Conservation (phyloP, 345 rosid genomes). For the Salix suchowensis region DNA sequence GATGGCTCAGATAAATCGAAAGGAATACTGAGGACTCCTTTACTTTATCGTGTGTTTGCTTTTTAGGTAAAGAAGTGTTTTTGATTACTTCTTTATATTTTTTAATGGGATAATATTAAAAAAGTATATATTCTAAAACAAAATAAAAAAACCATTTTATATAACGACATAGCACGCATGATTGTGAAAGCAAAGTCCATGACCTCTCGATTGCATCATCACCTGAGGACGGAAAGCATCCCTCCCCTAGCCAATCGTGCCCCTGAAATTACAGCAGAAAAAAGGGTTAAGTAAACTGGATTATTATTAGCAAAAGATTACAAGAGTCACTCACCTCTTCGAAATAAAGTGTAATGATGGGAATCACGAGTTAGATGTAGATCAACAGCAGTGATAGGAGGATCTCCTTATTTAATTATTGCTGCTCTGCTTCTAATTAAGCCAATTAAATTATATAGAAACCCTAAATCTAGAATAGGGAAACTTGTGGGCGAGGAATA, state of each 20-base stretch:
- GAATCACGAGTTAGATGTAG: neutral
- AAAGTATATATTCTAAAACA: too few relatives aligned
- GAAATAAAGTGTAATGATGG: neutral
- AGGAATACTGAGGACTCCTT: too few relatives aligned
- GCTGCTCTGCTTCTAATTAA: neutral
- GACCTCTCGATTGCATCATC: neutral
- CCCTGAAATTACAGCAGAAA: too few relatives aligned
- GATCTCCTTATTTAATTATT: neutral
- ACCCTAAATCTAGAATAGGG: neutral
- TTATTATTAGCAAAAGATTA: neutral
- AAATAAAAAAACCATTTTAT: too few relatives aligned
- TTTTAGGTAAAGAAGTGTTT: too few relatives aligned
- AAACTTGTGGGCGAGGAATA: constrained; percentile 33
- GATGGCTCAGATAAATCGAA: neutral
- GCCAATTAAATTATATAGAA: neutral
- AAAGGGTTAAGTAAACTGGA: neutral
- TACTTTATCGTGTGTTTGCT: too few relatives aligned
- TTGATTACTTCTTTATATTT: too few relatives aligned
- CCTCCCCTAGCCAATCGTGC: neutral
- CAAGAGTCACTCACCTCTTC: neutral
- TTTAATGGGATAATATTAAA: too few relatives aligned
- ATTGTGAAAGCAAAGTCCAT: neutral
- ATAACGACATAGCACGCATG: too few relatives aligned
- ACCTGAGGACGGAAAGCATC: too few relatives aligned
- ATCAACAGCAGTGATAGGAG: neutral